These are phyloP conservation scores for Penstemon davidsonii DNA, from an alignment of 257 asterid genomes.

Conservation along the genomic window DNA sequence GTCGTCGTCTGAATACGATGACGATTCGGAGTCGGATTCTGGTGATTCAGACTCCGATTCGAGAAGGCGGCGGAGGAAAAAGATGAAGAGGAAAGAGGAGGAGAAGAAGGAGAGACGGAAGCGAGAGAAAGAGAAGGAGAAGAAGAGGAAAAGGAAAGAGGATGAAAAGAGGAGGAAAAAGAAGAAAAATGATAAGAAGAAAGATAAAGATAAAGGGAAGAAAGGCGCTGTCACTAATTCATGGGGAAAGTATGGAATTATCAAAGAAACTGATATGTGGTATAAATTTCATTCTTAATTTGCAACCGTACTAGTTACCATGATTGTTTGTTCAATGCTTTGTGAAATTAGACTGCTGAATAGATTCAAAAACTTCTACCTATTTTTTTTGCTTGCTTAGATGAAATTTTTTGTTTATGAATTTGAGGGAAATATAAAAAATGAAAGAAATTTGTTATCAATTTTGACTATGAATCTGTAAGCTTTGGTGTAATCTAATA, in stretches of 20 bases:
- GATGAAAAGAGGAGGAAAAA: conserved; percentile 40
- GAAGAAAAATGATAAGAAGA: conserved; percentile 53
- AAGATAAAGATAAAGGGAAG: conserved; percentile 58
- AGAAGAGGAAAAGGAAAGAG: conserved; percentile 35
- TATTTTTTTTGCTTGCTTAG: not conserved
- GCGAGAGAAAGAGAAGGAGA: conserved; percentile 34
- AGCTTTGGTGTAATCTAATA: not conserved
- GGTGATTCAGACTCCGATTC: conserved; percentile 42
- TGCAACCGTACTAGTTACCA: not conserved
- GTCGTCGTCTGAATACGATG: conserved; percentile 55
- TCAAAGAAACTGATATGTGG: conserved; percentile 99
- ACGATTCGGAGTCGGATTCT: conserved; percentile 47
- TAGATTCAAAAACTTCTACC: too few relatives aligned
- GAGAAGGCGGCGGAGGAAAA: conserved; percentile 51
- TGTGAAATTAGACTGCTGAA: too few relatives aligned
- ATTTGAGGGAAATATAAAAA: too few relatives aligned
- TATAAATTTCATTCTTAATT: conserved; percentile 25
- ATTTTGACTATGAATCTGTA: too few relatives aligned
- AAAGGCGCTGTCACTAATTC: conserved; percentile 79
- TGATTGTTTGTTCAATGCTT: not conserved
- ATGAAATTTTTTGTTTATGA: too few relatives aligned
- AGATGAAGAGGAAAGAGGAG: conserved; percentile 51
- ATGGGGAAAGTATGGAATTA: conserved; percentile 96
- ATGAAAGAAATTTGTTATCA: too few relatives aligned
- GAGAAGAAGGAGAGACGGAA: conserved; percentile 50